Evolutionary conservation across 352 stramenopile species (phyloP).

Genomic region (Pseudoperonospora humuli): DNA sequence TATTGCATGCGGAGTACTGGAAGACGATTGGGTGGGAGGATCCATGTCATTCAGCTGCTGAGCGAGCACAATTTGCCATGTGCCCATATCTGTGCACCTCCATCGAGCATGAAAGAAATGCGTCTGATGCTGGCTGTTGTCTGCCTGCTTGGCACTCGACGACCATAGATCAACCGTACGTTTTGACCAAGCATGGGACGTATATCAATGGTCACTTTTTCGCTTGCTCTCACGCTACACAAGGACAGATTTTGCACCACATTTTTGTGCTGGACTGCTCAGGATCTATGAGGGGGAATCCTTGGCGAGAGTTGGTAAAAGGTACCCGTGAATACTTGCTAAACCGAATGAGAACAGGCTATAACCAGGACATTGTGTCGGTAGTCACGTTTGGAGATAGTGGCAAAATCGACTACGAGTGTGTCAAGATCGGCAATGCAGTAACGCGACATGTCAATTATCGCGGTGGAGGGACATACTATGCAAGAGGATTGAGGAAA

Average conservation of each 20-base stretch:
- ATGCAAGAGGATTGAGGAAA: slow-evolving; percentile 22
- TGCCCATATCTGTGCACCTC: slow-evolving; percentile 32
- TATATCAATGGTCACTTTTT: slow-evolving; percentile 32
- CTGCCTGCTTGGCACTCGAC: slow-evolving; percentile 28
- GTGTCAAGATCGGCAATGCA: slow-evolving; percentile 3
- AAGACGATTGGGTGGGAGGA: slow-evolving; percentile 46
- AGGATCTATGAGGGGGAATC: slow-evolving; percentile 32
- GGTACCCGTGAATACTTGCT: slow-evolving; percentile 25
- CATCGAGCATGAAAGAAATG: slow-evolving; percentile 20
- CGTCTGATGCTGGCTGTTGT: slow-evolving; percentile 19
- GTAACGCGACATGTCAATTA: slow-evolving; percentile 9
- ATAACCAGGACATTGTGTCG: slow-evolving; percentile 29
- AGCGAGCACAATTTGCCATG: slow-evolving; percentile 25
- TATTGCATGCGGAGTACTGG: slow-evolving; percentile 41
- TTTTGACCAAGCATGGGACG: neutral
- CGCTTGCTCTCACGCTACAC: slow-evolving; percentile 22
- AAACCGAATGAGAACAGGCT: slow-evolving; percentile 3
- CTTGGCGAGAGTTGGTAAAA: slow-evolving; percentile 18
- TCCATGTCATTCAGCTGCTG: slow-evolving; percentile 23
- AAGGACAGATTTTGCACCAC: slow-evolving; percentile 23
- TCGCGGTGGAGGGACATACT: slow-evolving; percentile 26
- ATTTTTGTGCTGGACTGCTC: slow-evolving; percentile 45
- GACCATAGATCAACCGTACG: neutral
- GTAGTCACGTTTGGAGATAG: slow-evolving; percentile 30
- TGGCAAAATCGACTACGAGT: slow-evolving; percentile 25